Percentiles rank a stretch among this genome's conserved stretches.
phyloP scores from a whole-genome alignment of 2,329 filamentous ascomycete species.

The Teratosphaeria destructans region DNA sequence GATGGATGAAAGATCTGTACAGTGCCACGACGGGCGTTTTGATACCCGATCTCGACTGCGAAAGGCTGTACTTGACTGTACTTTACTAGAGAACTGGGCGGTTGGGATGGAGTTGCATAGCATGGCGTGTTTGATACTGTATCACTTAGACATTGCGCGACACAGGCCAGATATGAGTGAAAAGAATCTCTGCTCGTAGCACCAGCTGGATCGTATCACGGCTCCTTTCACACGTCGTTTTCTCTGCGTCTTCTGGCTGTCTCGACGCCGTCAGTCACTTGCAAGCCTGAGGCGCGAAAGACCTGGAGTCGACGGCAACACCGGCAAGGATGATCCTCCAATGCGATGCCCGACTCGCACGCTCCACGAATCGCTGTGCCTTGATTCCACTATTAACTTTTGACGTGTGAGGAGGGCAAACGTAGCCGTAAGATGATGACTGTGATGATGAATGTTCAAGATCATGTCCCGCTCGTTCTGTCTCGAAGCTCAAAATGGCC shows the following conservation, averaged over 20 bases:
- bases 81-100: neutral
- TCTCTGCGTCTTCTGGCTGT: no score
- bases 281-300: neutral
- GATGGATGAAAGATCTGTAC: neutral
- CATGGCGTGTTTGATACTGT: neutral
- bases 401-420: neutral
- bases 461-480: neutral
- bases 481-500: neutral
- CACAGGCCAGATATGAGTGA: neutral
- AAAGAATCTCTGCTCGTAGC: neutral
- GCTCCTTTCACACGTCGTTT: neutral
- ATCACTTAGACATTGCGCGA: neutral
- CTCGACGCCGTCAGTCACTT: no score
- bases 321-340: neutral
- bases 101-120: neutral
- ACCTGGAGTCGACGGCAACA: neutral
- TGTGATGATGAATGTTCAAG: neutral
- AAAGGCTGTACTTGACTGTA: neutral
- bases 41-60: neutral
- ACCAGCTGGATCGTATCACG: neutral
- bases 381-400: neutral
- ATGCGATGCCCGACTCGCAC: neutral
- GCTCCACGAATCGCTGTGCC: neutral
- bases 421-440: neutral
- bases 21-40: neutral